Evolutionary conservation across 306 rosid species (phyloP), one percentile per base, ranked within the genome.

Genomic region (Corylus americana): DNA sequence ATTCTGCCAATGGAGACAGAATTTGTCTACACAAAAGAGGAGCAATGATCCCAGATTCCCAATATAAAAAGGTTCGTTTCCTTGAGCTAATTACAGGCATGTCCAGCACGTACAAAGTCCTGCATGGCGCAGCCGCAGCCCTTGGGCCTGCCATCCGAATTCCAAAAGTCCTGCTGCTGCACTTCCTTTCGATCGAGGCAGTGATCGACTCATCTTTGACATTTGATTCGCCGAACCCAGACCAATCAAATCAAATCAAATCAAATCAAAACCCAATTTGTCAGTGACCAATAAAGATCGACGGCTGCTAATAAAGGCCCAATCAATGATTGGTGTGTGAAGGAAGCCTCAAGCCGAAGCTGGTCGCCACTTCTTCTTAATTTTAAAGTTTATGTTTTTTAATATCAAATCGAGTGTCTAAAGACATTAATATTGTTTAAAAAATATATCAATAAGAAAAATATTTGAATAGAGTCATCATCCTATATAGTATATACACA

Each of bases 311-410:
- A 29, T 27, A 17, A 44, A 77, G 16, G 70, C 37, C 42, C 71
- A 47, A 51, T 78, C 69, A 69, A 54, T 55, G 51, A 78, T 70
- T 70, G 16, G 61, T 57, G 70, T 62, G 37, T 29, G 27, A 29
- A 27, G 7, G 69, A 62, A 1, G 9, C n/a, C 35, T 31, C 35
- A 31, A 31, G 35, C 35, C 35, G 35, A 3, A 31, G 35, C 3
- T 31, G 35, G 35, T 3, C 35, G 35, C 35, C 35, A 31, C 13
- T 22, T 12, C 4, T 61, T 61, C n/a, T 1, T 13, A 17, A 50
- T 51, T 51, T 51, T 0, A 42, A 42, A 42, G 8, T 42, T 5
- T 4, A 5, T 42, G 7, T 42, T 42, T 42, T 42, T 42, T 4
- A 42, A 42, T 42, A 0, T 0, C 1, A 5, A 42, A 42, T 42